Conservation (phyloP, 2,329 filamentous ascomycete species). For the Aspergillus neoniger region DNA sequence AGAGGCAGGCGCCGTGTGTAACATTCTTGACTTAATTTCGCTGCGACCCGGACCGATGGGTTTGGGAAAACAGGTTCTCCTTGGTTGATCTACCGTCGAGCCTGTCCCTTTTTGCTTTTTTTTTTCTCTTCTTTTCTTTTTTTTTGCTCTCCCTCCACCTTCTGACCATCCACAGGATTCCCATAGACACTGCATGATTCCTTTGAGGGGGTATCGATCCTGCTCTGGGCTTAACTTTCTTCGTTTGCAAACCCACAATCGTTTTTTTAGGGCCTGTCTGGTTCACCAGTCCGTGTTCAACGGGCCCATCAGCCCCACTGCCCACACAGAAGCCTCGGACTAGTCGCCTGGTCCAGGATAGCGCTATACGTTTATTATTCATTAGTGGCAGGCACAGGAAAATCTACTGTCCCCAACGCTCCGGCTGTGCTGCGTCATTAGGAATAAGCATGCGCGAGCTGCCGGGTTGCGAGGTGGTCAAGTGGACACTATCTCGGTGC, state of each 20-base stretch:
- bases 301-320: slow-evolving; percentile 1
- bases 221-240: not conserved
- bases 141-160: not conserved
- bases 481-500: not conserved
- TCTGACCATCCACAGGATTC: too few species aligned
- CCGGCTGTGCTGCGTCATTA: not conserved
- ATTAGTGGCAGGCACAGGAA: slow-evolving; percentile 7
- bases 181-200: too few species aligned
- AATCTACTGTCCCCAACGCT: slow-evolving; percentile 4
- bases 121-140: not conserved
- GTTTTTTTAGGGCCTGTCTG: not conserved
- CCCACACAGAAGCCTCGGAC: slow-evolving; percentile 1
- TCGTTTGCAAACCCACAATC: not conserved
- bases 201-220: too few species aligned
- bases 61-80: slow-evolving; percentile 9
- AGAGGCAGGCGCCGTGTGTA: slow-evolving; percentile 10
- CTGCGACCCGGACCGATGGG: not conserved
- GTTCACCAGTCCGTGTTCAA: not conserved
- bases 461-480: not conserved
- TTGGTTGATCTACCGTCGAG: not conserved
- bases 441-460: not conserved
- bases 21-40: slow-evolving; percentile 1
- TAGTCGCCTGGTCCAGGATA: slow-evolving; percentile 4
- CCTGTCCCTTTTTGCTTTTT: not conserved
- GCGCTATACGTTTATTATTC: slow-evolving; percentile 4